These are phyloP conservation scores for Bruguiera sexangula DNA, from an alignment of 345 rosid species.

Conservation along the genomic window DNA sequence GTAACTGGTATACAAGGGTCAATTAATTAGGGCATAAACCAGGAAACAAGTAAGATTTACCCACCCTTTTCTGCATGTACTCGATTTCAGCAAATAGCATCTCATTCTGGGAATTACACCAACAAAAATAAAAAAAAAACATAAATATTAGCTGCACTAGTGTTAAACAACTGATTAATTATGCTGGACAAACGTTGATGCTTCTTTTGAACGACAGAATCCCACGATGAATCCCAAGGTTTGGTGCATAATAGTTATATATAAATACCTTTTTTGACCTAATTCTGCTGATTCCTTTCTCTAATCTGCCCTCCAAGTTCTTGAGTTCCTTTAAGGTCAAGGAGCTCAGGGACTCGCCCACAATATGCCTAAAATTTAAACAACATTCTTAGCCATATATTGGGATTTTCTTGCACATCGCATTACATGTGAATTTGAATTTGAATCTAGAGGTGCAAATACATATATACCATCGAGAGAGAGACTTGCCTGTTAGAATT, in stretches of 20 bases:
- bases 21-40: too few relatives aligned
- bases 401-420: too few relatives aligned
- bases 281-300: slow-evolving; percentile 28
- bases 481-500: slow-evolving; percentile 20
- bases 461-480: neutral
- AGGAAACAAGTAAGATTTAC: neutral
- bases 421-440: too few relatives aligned
- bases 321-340: slow-evolving; percentile 24
- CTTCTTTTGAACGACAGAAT: too few relatives aligned
- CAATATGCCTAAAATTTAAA: slow-evolving; percentile 13
- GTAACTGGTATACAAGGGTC: too few relatives aligned
- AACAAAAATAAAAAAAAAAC: neutral
- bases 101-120: slow-evolving; percentile 22
- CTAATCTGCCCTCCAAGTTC: slow-evolving; percentile 23
- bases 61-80: slow-evolving; percentile 29
- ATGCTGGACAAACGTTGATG: too few relatives aligned
- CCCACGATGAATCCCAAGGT: neutral
- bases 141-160: slow-evolving; percentile 12
- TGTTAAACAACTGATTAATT: neutral
- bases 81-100: slow-evolving; percentile 26
- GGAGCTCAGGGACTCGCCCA: slow-evolving; percentile 21
- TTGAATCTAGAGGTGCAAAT: neutral
- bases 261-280: slow-evolving; percentile 24
- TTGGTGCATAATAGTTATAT: neutral
- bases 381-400: neutral